Base-by-base conservation (phyloP, 306 rosid species). In the Mimosa pudica region DNA sequence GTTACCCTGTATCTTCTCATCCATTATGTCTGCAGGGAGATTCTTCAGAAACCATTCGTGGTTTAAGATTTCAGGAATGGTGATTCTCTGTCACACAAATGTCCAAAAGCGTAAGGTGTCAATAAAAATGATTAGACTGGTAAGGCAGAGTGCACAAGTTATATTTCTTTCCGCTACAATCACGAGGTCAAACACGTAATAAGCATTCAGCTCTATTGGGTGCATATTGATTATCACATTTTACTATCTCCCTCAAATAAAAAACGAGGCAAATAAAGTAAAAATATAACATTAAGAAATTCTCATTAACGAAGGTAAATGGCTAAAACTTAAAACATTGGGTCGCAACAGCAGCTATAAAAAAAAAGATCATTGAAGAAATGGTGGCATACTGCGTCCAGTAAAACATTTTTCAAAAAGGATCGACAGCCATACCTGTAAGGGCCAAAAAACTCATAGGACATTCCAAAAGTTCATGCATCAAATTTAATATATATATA, bases 1-100 rank as follows among this genome's bases (percentile, higher is more conserved):
- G 85, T 81, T 86, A 16, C 88, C 88, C 77, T 47, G 84, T 4
- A 82, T 84, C 80, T 71, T 90, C 75, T 90, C 96, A 79, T 87
- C 93, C 91, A 91, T 87, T 71, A 92, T 73, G 70, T 91, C 95
- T 8, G 97, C 89, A 1, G 98, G 98, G 46, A 91, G 96, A 85
- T 92, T 90, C 92, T 85, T 91, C 85, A 83, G 76, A 81, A 95
- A 92, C 98, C 98, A 95, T 64, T 85, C 77, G 54, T 95, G 92
- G 82, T 85, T 91, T 85, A 84, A 80, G 66, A 95, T 95, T 80
- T 95, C 90, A 20, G 96, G 97, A 70, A 95, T 91, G 60, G 80
- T 84, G 72, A 95, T 95, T 84, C 98, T 90, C 97, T 94, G 95
- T 78, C 77, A 80, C 71, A 73, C 41, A 32, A 57, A 60, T 63